These are phyloP conservation scores for Candolleomyces aberdarensis DNA, from an alignment of 768 basidiomycete species.

Conservation along the genomic window DNA sequence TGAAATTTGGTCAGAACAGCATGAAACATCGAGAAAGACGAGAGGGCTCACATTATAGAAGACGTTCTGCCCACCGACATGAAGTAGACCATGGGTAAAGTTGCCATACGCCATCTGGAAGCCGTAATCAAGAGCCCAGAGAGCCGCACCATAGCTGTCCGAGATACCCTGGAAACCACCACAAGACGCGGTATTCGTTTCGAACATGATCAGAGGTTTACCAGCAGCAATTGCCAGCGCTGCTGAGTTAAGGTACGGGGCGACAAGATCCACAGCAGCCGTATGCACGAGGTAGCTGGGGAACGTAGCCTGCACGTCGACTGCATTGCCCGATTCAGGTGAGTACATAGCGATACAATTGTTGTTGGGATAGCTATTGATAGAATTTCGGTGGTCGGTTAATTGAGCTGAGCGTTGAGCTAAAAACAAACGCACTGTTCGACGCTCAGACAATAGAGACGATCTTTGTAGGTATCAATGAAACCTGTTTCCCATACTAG, in stretches of 20 bases:
- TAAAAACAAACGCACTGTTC: slow-evolving; percentile 42
- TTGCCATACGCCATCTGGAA: slow-evolving; percentile 56
- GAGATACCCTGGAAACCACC: slow-evolving; percentile 65
- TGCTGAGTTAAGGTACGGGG: slow-evolving; percentile 50
- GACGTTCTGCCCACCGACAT: slow-evolving; percentile 62
- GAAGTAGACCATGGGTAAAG: slow-evolving; percentile 46
- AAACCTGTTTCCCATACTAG: slow-evolving; percentile 48
- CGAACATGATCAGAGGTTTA: slow-evolving; percentile 60
- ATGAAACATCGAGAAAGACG: slow-evolving; percentile 16
- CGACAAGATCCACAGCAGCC: slow-evolving; percentile 45
- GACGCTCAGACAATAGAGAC: slow-evolving; percentile 47
- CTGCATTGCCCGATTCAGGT: slow-evolving; percentile 22
- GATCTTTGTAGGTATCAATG: slow-evolving; percentile 36
- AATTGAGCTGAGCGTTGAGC: not conserved
- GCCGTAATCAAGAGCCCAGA: slow-evolving; percentile 64
- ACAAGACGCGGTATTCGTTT: slow-evolving; percentile 69
- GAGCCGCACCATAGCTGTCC: slow-evolving; percentile 58
- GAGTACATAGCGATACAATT: slow-evolving; percentile 54
- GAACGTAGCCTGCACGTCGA: slow-evolving; percentile 45
- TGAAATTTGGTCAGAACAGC: slow-evolving; percentile 25
- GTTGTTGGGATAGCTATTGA: slow-evolving; percentile 37
- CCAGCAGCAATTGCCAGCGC: slow-evolving; percentile 37
- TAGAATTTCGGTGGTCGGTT: not conserved
- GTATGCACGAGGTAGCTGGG: slow-evolving; percentile 60
- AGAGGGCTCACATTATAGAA: slow-evolving; percentile 56